These are phyloP conservation scores for Beauveria scarabaeidicola DNA, from an alignment of 2,329 filamentous ascomycete species.

Conservation along the genomic window DNA sequence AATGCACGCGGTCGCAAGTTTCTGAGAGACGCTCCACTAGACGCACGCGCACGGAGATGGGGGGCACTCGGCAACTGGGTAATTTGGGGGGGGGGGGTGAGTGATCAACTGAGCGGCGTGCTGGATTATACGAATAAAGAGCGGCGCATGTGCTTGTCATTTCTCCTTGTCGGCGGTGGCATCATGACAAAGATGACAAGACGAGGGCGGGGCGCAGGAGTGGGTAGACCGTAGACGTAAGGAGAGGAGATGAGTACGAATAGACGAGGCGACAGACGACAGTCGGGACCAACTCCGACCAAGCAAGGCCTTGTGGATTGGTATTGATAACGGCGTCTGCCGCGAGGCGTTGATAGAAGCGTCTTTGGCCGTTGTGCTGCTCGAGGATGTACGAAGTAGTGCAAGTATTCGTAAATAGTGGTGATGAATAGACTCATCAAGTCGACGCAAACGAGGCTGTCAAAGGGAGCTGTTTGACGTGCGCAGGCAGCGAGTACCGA, in stretches of 20 bases:
- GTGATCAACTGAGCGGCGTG: background rate
- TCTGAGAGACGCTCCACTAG: slow-evolving; percentile 3
- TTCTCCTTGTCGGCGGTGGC: background rate
- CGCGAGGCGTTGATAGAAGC: background rate
- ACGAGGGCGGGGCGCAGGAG: background rate
- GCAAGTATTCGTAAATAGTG: too few relatives aligned
- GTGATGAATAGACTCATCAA: background rate
- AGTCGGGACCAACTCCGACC: too few relatives aligned
- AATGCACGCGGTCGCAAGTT: background rate
- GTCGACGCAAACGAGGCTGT: background rate
- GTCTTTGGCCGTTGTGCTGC: background rate
- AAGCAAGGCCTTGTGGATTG: background rate
- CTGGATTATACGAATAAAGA: background rate
- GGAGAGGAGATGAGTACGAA: background rate
- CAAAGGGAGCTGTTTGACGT: background rate
- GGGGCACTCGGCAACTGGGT: background rate
- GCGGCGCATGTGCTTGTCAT: background rate
- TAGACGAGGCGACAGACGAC: background rate
- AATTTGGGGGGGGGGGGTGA: background rate
- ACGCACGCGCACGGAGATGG: slow-evolving; percentile 4
- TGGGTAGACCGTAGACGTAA: background rate
- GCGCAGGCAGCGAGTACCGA: background rate
- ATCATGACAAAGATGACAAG: background rate
- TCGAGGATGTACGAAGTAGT: background rate
- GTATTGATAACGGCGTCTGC: background rate